Evolutionary conservation across 345 rosid genomes (phyloP), one percentile per base, ranked within the genome.

Genomic region (Populus simonii): DNA sequence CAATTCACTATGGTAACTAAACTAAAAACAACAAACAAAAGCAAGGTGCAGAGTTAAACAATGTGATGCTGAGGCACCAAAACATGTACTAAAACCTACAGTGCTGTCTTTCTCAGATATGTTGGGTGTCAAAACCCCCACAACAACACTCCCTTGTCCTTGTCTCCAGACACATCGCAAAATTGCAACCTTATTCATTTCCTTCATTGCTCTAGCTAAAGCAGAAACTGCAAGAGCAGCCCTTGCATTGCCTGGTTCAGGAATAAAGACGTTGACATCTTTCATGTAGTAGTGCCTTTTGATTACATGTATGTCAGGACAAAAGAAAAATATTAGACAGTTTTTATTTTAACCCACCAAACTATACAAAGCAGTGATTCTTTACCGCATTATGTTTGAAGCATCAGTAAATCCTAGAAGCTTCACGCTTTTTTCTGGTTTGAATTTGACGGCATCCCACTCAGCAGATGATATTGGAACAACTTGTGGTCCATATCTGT

Each of bases 91-190:
- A 69, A 82, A 78, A 85, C 93, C 82, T 86, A 96, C 98, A 29
- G 84, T 81, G 49, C 90, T 86, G 68, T 87, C 92, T 74, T 84
- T 88, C 72, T 90, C 85, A 77, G 96, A 90, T 23, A 93, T 71
- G 76, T 89, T 91, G 75, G 99, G 96, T 68, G 90, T 90, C 85
- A 96, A 85, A 82, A 89, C 88, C 53, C 98, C 99, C 80, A 96
- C 80, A 79, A 89, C 90, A 49, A 91, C 94, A 75, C 74, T 91
- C 55, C 87, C 86, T 80, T 86, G 96, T 76, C 94, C 94, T 71
- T 92, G 91, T 85, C 94, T 91, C 99, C 99, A 96, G 77, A 92
- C 99, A 82, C 99, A 96, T 25, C 98, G 96, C 76, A 92, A 73
- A 79, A 96, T 90, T 70, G 96, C 97, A 57, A 93, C 94, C 81